These are phyloP conservation scores for Trametes cubensis DNA, from an alignment of 768 basidiomycete genomes.

Conservation along the genomic window DNA sequence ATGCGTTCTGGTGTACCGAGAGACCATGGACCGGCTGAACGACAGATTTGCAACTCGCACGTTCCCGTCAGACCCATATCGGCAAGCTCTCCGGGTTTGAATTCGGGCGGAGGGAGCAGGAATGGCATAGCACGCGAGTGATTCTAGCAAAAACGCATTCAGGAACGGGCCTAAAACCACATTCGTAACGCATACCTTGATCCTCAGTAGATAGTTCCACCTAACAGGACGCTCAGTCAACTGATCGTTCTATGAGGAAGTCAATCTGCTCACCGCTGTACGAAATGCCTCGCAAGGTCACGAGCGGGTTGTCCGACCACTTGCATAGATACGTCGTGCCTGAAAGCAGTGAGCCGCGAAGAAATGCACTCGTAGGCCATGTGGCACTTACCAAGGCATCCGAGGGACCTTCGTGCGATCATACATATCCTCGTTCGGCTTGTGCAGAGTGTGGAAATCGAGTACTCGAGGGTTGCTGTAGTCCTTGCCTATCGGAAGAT, in stretches of 20 bases:
- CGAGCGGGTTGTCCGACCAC: conserved; percentile 95
- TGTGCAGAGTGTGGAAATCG: conserved; percentile 85
- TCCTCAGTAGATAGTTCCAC: conserved; percentile 93
- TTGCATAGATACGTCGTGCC: conserved; percentile 97
- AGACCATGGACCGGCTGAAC: conserved; percentile 96
- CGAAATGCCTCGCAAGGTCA: conserved; percentile 92
- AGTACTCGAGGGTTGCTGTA: conserved; percentile 87
- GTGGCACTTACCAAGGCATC: conserved; percentile 86
- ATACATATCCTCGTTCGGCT: conserved; percentile 95
- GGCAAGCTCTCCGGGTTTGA: conserved; percentile 75
- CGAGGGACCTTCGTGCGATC: conserved; percentile 86
- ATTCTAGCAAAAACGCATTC: conserved; percentile 68
- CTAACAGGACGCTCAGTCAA: conserved; percentile 39
- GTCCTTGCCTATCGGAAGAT: conserved; percentile 71
- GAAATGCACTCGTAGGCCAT: neutral
- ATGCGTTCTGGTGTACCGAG: conserved; percentile 83
- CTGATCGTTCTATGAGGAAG: neutral
- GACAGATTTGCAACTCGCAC: conserved; percentile 95
- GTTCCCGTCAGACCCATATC: conserved; percentile 88
- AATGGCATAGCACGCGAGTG: conserved; percentile 93
- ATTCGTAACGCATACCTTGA: conserved; percentile 67
- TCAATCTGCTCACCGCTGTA: conserved; percentile 70
- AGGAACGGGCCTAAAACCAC: no score
- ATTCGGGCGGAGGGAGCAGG: conserved; percentile 91
- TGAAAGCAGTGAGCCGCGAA: no score